phyloP scores from a whole-genome alignment of 768 basidiomycete genomes.

The Termitomyces sp. region DNA sequence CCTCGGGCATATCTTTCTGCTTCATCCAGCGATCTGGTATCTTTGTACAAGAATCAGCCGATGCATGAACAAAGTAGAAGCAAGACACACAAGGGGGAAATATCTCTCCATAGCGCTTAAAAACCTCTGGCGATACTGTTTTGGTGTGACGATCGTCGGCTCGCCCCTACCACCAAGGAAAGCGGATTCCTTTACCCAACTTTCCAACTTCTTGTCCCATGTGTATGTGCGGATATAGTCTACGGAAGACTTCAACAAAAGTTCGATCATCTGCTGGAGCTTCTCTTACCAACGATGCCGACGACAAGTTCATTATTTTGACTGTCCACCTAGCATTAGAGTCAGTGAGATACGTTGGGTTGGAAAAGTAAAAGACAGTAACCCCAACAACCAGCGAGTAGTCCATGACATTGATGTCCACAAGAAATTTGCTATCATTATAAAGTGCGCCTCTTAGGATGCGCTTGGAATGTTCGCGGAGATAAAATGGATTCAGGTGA shows the following conservation, averaged over 20 bases:
- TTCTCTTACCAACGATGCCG: slow-evolving; percentile 87
- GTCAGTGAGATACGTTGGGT: neutral
- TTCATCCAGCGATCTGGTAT: slow-evolving; percentile 93
- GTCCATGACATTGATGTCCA: slow-evolving; percentile 95
- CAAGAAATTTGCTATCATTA: slow-evolving; percentile 95
- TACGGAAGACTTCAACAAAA: slow-evolving; percentile 25
- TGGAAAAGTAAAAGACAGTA: slow-evolving; percentile 10
- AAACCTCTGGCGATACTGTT: slow-evolving; percentile 88
- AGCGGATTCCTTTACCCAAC: slow-evolving; percentile 94
- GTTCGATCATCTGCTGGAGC: neutral
- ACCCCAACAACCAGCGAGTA: slow-evolving; percentile 92
- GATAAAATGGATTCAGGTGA: slow-evolving; percentile 85
- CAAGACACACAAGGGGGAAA: slow-evolving; percentile 68
- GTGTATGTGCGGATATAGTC: slow-evolving; percentile 96
- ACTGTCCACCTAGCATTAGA: slow-evolving; percentile 64
- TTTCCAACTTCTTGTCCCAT: slow-evolving; percentile 98
- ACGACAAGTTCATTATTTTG: slow-evolving; percentile 88
- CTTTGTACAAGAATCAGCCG: slow-evolving; percentile 33
- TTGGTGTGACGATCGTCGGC: slow-evolving; percentile 95
- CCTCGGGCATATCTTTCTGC: slow-evolving; percentile 74
- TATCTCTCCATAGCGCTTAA: slow-evolving; percentile 88
- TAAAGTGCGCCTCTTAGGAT: slow-evolving; percentile 87
- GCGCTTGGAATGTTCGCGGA: slow-evolving; percentile 95
- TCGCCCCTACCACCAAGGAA: slow-evolving; percentile 89
- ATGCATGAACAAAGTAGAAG: slow-evolving; percentile 1